phyloP scores from a whole-genome alignment of 78 protist genomes.

The Emiliania huxleyi region DNA sequence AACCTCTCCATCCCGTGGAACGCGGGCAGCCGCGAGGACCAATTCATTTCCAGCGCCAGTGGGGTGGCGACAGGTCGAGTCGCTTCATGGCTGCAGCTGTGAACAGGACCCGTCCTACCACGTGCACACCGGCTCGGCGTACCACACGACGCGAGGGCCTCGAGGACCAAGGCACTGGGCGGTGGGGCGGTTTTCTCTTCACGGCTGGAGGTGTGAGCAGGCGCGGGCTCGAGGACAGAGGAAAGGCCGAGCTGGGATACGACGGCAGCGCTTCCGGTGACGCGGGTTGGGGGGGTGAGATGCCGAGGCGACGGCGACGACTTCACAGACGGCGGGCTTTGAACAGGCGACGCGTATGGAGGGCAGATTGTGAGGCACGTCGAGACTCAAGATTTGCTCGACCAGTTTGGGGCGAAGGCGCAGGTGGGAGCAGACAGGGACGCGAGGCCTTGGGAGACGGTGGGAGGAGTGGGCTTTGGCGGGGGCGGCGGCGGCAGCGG shows the following conservation, averaged over 20 bases:
- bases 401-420: background rate
- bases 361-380: background rate
- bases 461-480: slow-evolving; percentile 16
- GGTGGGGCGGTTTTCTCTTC: too few relatives aligned
- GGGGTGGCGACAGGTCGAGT: too few relatives aligned
- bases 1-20: background rate
- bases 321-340: too few relatives aligned
- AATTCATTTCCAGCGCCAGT: too few relatives aligned
- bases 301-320: too few relatives aligned
- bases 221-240: background rate
- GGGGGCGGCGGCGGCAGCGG: background rate
- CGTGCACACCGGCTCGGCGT: background rate
- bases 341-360: background rate
- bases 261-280: background rate
- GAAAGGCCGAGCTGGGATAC: background rate
- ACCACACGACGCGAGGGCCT: background rate
- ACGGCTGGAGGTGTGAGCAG: too few relatives aligned
- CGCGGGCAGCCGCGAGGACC: background rate
- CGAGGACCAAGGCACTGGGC: too few relatives aligned
- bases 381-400: background rate
- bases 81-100: too few relatives aligned
- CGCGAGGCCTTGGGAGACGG: slow-evolving; percentile 14
- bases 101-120: background rate
- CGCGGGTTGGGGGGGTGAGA: too few relatives aligned
- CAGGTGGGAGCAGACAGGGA: background rate